These are phyloP conservation scores for Xylariaceae sp. DNA, from an alignment of 2,329 filamentous ascomycete species.

Conservation along the genomic window DNA sequence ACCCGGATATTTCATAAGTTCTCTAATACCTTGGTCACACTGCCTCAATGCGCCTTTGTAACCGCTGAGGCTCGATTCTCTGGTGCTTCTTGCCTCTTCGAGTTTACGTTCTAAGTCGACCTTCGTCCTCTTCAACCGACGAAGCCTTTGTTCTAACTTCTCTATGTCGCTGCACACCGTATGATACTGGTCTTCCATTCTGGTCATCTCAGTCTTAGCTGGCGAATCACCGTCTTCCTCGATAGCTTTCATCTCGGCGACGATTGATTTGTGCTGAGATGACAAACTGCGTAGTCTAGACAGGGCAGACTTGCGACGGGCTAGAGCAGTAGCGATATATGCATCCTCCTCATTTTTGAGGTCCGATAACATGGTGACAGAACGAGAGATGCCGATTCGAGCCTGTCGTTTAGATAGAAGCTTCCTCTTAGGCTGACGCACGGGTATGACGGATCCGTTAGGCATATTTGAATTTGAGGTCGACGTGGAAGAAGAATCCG, in stretches of 20 bases:
- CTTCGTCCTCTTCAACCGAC: conserved; percentile 61
- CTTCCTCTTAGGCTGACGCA: conserved; percentile 58
- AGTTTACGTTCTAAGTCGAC: conserved; percentile 63
- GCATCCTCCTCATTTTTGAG: conserved; percentile 71
- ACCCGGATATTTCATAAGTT: conserved; percentile 61
- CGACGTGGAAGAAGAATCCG: conserved; percentile 16
- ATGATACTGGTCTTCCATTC: conserved; percentile 58
- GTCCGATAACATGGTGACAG: conserved; percentile 65
- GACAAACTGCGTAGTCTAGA: conserved; percentile 58
- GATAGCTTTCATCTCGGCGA: conserved; percentile 55
- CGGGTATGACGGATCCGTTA: conserved; percentile 52
- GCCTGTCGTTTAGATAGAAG: conserved; percentile 63
- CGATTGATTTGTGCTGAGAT: conserved; percentile 53
- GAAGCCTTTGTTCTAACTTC: conserved; percentile 65
- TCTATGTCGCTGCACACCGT: conserved; percentile 64
- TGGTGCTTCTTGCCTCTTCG: conserved; percentile 63
- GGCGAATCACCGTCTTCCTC: conserved; percentile 60
- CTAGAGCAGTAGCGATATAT: conserved; percentile 59
- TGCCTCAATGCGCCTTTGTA: conserved; percentile 69
- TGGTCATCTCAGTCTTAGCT: conserved; percentile 62
- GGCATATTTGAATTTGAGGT: conserved; percentile 15
- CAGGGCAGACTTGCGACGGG: conserved; percentile 59
- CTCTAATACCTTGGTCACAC: conserved; percentile 63
- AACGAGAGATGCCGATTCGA: conserved; percentile 64
- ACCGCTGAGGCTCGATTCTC: conserved; percentile 72